Evolutionary conservation across 202 grass and related monocot species (phyloP).

Genomic region (Setaria italica): DNA sequence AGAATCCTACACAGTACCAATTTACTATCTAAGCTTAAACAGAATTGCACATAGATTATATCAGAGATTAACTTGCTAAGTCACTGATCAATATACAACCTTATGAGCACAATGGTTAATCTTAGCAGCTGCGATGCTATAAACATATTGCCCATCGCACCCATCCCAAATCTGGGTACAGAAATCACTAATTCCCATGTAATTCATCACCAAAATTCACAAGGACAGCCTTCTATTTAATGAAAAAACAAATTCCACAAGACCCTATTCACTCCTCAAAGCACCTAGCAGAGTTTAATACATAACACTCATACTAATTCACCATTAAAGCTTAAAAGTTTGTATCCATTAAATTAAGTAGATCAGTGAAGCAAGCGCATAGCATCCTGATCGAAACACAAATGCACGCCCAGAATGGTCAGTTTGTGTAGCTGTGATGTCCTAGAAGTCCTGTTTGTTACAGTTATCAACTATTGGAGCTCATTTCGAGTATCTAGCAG

Average conservation of each 20-base stretch:
- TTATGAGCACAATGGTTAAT: neutral
- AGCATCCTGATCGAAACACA: neutral
- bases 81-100: neutral
- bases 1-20: neutral
- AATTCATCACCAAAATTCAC: conserved; percentile 8
- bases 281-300: neutral
- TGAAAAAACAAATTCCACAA: neutral
- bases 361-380: neutral
- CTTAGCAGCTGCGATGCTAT: neutral
- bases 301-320: neutral
- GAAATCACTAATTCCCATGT: neutral
- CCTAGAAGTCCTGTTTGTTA: neutral
- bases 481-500: neutral
- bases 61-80: neutral
- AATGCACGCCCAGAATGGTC: neutral
- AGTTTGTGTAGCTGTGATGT: neutral
- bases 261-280: neutral
- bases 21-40: neutral
- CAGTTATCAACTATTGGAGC: neutral
- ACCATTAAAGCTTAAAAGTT: neutral
- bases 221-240: neutral
- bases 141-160: neutral
- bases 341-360: neutral
- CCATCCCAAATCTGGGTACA: neutral
- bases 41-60: neutral